phyloP scores from a whole-genome alignment of 192 early-diverging fungal genomes.

The Chytriomyces hyalinus region DNA sequence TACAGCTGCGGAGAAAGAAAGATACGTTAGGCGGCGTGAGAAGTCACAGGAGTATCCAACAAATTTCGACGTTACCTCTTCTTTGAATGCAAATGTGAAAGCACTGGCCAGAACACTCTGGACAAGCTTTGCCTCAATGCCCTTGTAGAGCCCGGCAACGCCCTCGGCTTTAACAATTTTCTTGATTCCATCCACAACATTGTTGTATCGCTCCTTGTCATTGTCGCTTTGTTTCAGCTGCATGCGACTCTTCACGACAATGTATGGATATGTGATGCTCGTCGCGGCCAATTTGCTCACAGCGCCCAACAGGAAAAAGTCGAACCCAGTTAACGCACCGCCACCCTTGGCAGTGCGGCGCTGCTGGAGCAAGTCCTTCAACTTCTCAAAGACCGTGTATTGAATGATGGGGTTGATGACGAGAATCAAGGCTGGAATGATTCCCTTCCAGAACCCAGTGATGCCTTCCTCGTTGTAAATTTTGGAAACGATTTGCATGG shows the following conservation, averaged over 20 bases:
- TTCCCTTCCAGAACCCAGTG: constrained; percentile 87
- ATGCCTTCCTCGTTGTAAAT: constrained; percentile 91
- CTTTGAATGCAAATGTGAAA: constrained; percentile 91
- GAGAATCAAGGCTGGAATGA: constrained; percentile 93
- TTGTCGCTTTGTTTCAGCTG: constrained; percentile 85
- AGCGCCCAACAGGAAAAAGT: constrained; percentile 97
- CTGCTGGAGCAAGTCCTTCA: constrained; percentile 72
- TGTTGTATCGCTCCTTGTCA: constrained; percentile 76
- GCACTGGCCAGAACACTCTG: constrained; percentile 95
- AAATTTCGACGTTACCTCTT: constrained; percentile 39
- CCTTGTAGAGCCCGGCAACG: constrained; percentile 72
- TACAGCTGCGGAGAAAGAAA: constrained; percentile 35
- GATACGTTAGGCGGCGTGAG: neutral
- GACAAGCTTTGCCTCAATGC: constrained; percentile 91
- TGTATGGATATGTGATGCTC: constrained; percentile 96
- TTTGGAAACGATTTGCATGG: constrained; percentile 62
- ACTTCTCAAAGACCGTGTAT: constrained; percentile 97
- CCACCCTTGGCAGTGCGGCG: constrained; percentile 51
- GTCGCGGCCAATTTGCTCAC: constrained; percentile 95
- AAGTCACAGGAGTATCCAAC: constrained; percentile 1
- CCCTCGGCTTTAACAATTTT: constrained; percentile 94
- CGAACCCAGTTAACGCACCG: constrained; percentile 71
- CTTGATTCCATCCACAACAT: constrained; percentile 83
- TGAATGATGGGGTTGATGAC: constrained; percentile 99
- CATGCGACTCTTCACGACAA: constrained; percentile 98